Evolutionary conservation across 1,139 yeast species (phyloP), one percentile per base, ranked within the genome.

Genomic region (Zygoascus meyerae): DNA sequence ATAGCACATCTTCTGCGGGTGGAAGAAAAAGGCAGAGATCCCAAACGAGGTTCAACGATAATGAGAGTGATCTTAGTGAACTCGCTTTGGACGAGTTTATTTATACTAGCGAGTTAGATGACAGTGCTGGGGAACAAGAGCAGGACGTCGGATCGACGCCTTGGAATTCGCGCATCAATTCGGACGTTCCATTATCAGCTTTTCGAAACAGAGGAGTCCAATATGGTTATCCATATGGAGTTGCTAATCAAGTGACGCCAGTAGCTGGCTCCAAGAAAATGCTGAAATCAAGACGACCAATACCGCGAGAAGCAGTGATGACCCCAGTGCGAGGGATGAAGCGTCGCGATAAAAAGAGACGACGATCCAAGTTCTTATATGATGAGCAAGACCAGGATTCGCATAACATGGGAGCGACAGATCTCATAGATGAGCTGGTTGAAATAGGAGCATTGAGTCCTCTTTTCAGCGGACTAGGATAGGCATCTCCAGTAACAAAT

Each of bases 101-200:
- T 59, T 86, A 90, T 63, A 83, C 92, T 65, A 83, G 92, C 63
- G 96, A 86, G 62, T 71, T 90, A 54, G 96, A 87, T 57, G 89
- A 85, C 56, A 86, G 79, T 43, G 86, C 81, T 46, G 81, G 77
- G 46, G 68, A 12, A 61, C 54, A 16, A 52, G 52, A 29, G 55
- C 49, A 42, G 21, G 46, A 31, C 15, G 37, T 35, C 15, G 46
- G 38, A 45, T 45, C 35, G 30, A 51, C 29, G 47, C 54, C 28
- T 49, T 46, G 44, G 39, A 41, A 31, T 26, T 45, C 54, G 47
- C 53, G 57, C 34, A 60, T 48, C 54, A 77, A 78, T 55, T 75
- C 77, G 40, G 77, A 77, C 51, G 86, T 86, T 8, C 96, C 97
- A 2, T 67, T 89, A 36, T 86, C 95, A 5, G 96, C 97, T 1